phyloP scores from a whole-genome alignment of 371 early-diverging fungal species.

The Basidiobolus meristosporus region DNA sequence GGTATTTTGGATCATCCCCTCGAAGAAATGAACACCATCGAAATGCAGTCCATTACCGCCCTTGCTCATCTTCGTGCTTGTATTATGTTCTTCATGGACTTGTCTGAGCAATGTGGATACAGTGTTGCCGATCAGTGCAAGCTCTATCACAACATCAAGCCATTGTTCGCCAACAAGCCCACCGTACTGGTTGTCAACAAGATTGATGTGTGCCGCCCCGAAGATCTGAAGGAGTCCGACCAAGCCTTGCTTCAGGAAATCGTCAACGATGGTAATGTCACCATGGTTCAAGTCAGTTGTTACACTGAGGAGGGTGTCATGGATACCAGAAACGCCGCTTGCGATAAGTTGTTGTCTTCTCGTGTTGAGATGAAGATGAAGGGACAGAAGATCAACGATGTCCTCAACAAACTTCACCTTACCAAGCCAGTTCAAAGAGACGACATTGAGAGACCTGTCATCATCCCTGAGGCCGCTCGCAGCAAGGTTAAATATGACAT shows the following conservation, averaged over 20 bases:
- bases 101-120: slow-evolving; percentile 99
- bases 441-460: slow-evolving; percentile 51
- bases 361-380: slow-evolving; percentile 93
- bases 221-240: slow-evolving; percentile 61
- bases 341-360: slow-evolving; percentile 79
- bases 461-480: slow-evolving; percentile 61
- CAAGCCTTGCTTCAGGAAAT: slow-evolving; percentile 53
- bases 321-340: slow-evolving; percentile 83
- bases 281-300: slow-evolving; percentile 69
- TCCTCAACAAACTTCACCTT: slow-evolving; percentile 88
- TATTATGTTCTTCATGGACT: slow-evolving; percentile 97
- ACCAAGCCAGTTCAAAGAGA: slow-evolving; percentile 79
- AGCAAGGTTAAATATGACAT: slow-evolving; percentile 52
- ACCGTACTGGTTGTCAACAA: slow-evolving; percentile 95
- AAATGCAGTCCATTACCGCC: slow-evolving; percentile 99
- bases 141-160: slow-evolving; percentile 93
- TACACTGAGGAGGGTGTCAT: slow-evolving; percentile 91
- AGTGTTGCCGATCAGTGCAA: slow-evolving; percentile 83
- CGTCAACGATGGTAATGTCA: slow-evolving; percentile 42
- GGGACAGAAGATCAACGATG: slow-evolving; percentile 73
- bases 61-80: slow-evolving; percentile 97
- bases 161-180: slow-evolving; percentile 97
- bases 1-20: slow-evolving; percentile 99
- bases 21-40: slow-evolving; percentile 99
- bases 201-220: slow-evolving; percentile 78